phyloP scores from a whole-genome alignment of 129 eudicot genomes.

The Artemisia annua region DNA sequence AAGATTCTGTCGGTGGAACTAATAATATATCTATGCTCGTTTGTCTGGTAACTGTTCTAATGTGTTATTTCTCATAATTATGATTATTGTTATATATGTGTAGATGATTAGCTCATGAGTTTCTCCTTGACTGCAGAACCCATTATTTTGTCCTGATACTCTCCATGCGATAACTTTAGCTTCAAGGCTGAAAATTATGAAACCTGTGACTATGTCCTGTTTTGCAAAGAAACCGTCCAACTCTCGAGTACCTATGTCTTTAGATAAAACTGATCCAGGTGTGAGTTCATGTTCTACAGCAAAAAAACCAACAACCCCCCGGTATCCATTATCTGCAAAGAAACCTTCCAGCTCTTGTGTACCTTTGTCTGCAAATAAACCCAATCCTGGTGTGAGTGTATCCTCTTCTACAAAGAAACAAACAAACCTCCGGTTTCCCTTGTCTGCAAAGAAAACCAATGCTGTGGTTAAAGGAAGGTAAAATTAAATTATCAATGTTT shows the following conservation, averaged over 20 bases:
- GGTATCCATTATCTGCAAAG: conserved; percentile 32
- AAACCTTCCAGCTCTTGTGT: conserved; percentile 21
- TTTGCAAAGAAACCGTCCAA: conserved; percentile 38
- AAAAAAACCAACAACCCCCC: conserved; percentile 35
- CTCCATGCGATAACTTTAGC: conserved; percentile 39
- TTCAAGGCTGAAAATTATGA: conserved; percentile 48
- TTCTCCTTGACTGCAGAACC: conserved; percentile 48
- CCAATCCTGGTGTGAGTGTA: background rate
- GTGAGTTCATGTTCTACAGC: conserved; percentile 34
- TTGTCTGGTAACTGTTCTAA: conserved; percentile 63
- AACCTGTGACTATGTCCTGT: conserved; percentile 34
- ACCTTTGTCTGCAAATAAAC: conserved; percentile 26
- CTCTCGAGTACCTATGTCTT: conserved; percentile 13
- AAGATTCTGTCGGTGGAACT: conserved; percentile 74
- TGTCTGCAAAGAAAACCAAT: conserved; percentile 39
- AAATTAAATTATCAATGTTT: background rate
- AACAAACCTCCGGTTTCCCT: conserved; percentile 30
- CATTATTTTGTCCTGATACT: conserved; percentile 65
- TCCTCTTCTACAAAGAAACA: conserved; percentile 30
- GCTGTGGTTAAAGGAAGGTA: conserved; percentile 57
- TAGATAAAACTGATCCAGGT: conserved; percentile 24
- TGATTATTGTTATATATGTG: background rate
- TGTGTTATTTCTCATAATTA: background rate
- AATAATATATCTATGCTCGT: conserved; percentile 58
- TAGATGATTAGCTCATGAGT: background rate